Conservation (phyloP, 2,329 filamentous ascomycete species). For the Fusarium pininemorale region DNA sequence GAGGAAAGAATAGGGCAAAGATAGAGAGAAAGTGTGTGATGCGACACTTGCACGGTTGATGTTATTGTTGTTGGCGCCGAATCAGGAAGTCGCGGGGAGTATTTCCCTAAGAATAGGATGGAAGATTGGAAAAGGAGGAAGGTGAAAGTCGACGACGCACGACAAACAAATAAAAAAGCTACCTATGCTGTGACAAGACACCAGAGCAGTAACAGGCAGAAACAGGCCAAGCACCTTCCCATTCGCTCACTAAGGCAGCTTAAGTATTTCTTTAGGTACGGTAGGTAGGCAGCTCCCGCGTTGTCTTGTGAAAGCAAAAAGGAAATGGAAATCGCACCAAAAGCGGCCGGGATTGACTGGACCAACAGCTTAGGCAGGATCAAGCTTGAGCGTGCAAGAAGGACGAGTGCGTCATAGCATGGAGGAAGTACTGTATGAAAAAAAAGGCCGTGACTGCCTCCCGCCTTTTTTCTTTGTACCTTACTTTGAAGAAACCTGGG, state of each 20-base stretch:
- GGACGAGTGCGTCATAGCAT: slow-evolving; percentile 43
- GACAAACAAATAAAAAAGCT: slow-evolving; percentile 15
- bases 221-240: slow-evolving; percentile 7
- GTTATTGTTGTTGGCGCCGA: not conserved
- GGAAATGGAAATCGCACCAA: not conserved
- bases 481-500: slow-evolving; percentile 19
- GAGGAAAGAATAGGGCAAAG: slow-evolving; percentile 1
- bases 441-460: slow-evolving; percentile 22
- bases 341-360: not conserved
- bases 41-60: not conserved
- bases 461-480: slow-evolving; percentile 31
- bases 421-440: slow-evolving; percentile 8
- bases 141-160: slow-evolving; percentile 25
- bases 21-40: not conserved
- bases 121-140: slow-evolving; percentile 8
- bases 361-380: slow-evolving; percentile 8
- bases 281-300: not conserved
- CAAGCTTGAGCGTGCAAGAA: slow-evolving; percentile 15
- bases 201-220: slow-evolving; percentile 25
- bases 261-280: not conserved
- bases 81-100: slow-evolving; percentile 8
- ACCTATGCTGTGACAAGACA: slow-evolving; percentile 33
- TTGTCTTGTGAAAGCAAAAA: slow-evolving; percentile 4
- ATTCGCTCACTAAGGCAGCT: slow-evolving; percentile 1
- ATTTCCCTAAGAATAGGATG: not conserved